phyloP scores from a whole-genome alignment of 441 rosid genomes.

The Metrosideros polymorpha region DNA sequence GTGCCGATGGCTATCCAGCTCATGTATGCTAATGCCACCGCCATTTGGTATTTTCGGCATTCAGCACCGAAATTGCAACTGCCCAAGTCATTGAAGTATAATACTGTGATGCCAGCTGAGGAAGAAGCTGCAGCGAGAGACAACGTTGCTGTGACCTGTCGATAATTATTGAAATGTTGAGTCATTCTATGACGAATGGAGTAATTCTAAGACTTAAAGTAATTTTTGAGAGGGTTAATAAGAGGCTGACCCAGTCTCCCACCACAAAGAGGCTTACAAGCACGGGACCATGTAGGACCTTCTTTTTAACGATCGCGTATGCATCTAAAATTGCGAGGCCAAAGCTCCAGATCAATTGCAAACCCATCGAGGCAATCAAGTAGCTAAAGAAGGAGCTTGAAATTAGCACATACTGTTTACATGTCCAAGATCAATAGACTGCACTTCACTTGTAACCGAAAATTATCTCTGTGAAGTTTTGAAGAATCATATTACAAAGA shows the following conservation, averaged over 20 bases:
- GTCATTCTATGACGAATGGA: background rate
- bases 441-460: background rate
- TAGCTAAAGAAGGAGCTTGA: conserved; percentile 24
- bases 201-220: background rate
- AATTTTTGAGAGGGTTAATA: background rate
- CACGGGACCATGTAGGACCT: conserved; percentile 30
- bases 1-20: conserved; percentile 37
- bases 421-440: background rate
- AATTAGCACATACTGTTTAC: background rate
- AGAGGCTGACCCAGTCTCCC: conserved; percentile 51
- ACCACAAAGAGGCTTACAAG: conserved; percentile 51
- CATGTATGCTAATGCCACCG: conserved; percentile 47
- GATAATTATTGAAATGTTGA: background rate
- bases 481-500: background rate
- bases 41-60: conserved; percentile 36
- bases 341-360: conserved; percentile 53
- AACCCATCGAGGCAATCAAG: conserved; percentile 58
- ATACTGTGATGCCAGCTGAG: conserved; percentile 31
- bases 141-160: conserved; percentile 35
- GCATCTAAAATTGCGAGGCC: conserved; percentile 42
- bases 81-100: conserved; percentile 42
- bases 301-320: conserved; percentile 34
- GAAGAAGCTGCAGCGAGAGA: conserved; percentile 54
- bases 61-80: conserved; percentile 26
- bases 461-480: background rate